A percentile compares a stretch with the other conserved stretches of the same genome.
These are phyloP conservation scores for Macrolepiota albuminosa DNA, from an alignment of 768 basidiomycete genomes.

Conservation along the genomic window DNA sequence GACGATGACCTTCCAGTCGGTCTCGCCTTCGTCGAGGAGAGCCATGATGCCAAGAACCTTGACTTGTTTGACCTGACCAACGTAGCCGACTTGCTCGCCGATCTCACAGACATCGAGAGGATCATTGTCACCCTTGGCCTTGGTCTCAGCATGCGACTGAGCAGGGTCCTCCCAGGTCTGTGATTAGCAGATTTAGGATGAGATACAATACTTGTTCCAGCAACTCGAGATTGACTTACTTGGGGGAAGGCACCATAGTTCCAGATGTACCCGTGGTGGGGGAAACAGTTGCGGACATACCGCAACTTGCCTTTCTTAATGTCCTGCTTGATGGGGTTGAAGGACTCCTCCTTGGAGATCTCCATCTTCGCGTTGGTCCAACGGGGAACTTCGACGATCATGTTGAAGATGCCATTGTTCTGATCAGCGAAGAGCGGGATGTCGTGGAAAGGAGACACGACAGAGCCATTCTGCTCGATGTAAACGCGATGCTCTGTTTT, in stretches of 20 bases:
- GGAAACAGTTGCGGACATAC: conserved; percentile 99
- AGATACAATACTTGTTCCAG: not conserved
- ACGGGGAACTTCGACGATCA: conserved; percentile 96
- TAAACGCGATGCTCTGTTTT: conserved; percentile 86
- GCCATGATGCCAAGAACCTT: conserved; percentile 99
- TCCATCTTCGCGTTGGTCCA: conserved; percentile 99
- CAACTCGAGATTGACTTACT: conserved; percentile 35
- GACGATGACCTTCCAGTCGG: conserved; percentile 99
- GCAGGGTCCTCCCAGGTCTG: conserved; percentile 98
- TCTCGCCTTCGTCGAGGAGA: conserved; percentile 97
- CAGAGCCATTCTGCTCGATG: conserved; percentile 85
- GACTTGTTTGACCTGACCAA: conserved; percentile 98
- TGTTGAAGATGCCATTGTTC: conserved; percentile 94
- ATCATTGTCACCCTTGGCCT: conserved; percentile 98
- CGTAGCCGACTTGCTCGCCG: conserved; percentile 95
- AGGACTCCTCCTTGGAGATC: conserved; percentile 95
- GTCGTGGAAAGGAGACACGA: conserved; percentile 90
- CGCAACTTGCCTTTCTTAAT: conserved; percentile 95
- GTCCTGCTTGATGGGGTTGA: conserved; percentile 99
- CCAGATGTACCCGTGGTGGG: conserved; percentile 99
- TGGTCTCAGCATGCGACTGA: conserved; percentile 88
- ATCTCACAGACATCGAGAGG: conserved; percentile 99
- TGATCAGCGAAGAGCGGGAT: conserved; percentile 97
- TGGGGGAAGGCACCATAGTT: conserved; percentile 99
- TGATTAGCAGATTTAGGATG: conserved; percentile 4